Percentiles rank a stretch among this genome's conserved stretches.
Conservation (phyloP, 1,139 yeast genomes). For the Blastobotrys niveus region DNA sequence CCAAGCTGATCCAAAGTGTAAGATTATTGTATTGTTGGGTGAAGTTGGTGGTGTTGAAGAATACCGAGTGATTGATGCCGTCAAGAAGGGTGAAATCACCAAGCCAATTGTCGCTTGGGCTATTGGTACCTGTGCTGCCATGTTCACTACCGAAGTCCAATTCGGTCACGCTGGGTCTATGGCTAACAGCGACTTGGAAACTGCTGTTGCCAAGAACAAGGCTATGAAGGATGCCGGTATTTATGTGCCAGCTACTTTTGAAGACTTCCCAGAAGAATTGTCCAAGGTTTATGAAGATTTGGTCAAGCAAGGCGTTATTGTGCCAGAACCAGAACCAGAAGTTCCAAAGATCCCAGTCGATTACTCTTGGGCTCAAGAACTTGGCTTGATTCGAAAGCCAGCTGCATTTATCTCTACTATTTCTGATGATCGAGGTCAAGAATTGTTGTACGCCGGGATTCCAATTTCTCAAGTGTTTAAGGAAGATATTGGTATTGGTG, state of each 20-base stretch:
- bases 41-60: constrained; percentile 48
- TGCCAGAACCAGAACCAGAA: constrained; percentile 40
- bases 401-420: constrained; percentile 45
- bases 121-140: constrained; percentile 44
- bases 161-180: constrained; percentile 46
- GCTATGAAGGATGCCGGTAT: constrained; percentile 46
- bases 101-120: constrained; percentile 48
- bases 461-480: constrained; percentile 45
- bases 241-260: constrained; percentile 43
- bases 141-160: constrained; percentile 47
- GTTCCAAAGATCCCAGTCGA: constrained; percentile 46
- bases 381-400: constrained; percentile 44
- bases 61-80: constrained; percentile 45
- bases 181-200: constrained; percentile 44
- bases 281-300: constrained; percentile 36
- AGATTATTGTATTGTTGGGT: constrained; percentile 42
- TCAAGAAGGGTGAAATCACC: constrained; percentile 40
- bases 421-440: constrained; percentile 46
- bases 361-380: constrained; percentile 46
- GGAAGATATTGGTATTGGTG: constrained; percentile 45
- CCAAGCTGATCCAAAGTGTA: constrained; percentile 43
- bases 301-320: constrained; percentile 37
- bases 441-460: constrained; percentile 43
- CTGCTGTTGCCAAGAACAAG: constrained; percentile 41
- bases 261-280: constrained; percentile 41